Percentiles rank a stretch among this genome's conserved stretches.
phyloP scores from a whole-genome alignment of 164 flowering plant species.

The Kingdonia uniflora region DNA sequence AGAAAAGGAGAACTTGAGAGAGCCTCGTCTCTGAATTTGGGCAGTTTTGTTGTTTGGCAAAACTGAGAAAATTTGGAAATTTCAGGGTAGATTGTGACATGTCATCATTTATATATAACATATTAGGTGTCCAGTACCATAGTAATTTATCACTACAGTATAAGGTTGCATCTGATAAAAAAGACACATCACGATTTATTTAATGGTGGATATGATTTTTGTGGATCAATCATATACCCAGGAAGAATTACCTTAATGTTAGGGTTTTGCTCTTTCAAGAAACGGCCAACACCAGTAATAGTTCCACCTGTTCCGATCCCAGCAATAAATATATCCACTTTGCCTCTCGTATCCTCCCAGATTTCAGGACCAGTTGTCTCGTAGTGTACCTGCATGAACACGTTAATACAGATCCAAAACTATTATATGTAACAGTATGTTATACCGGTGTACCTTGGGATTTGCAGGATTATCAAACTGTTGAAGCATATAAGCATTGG shows the following conservation, averaged over 20 bases:
- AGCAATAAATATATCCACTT: slow-evolving; percentile 85
- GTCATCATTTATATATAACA: no score
- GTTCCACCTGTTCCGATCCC: slow-evolving; percentile 99
- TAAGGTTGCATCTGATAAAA: no score
- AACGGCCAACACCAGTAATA: slow-evolving; percentile 78
- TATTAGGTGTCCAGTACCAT: no score
- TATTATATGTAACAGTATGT: background rate
- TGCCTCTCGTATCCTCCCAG: slow-evolving; percentile 95
- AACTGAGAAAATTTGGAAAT: no score
- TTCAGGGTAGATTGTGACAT: no score
- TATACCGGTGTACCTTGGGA: slow-evolving; percentile 43
- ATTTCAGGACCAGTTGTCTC: slow-evolving; percentile 99
- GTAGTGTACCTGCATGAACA: slow-evolving; percentile 62
- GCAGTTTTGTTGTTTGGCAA: no score
- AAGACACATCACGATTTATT: no score
- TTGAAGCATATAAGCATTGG: slow-evolving; percentile 77
- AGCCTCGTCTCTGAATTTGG: no score
- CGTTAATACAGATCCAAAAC: background rate
- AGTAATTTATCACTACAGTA: no score
- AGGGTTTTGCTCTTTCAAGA: slow-evolving; percentile 65
- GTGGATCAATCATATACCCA: no score
- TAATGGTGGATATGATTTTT: no score
- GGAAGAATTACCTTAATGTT: slow-evolving; percentile 52
- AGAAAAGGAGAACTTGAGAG: no score
- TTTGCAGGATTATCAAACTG: slow-evolving; percentile 91